Conservation (phyloP, 2,329 filamentous ascomycete species). For the Microsporum audouinii region DNA sequence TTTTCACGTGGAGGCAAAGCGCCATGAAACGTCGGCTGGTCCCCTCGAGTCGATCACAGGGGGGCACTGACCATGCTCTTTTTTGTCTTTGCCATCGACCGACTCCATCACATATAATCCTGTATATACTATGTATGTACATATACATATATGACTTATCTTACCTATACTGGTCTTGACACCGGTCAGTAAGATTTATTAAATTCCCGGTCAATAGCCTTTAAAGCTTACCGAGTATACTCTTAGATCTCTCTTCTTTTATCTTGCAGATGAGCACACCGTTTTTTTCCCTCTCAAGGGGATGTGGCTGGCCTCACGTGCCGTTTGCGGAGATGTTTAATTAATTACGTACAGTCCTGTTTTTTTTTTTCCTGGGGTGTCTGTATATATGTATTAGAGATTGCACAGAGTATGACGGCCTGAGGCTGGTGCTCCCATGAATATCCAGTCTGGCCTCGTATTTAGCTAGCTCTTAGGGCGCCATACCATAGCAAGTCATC, state of each 20-base stretch:
- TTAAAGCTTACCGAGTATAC: background rate
- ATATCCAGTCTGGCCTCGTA: background rate
- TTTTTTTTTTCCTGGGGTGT: too few relatives aligned
- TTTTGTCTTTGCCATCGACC: background rate
- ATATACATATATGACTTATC: background rate
- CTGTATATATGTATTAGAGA: too few relatives aligned
- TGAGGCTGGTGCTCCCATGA: background rate
- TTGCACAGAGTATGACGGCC: background rate
- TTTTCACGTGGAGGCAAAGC: slow-evolving; percentile 4
- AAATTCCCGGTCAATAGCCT: background rate
- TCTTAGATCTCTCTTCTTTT: background rate
- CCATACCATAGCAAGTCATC: background rate
- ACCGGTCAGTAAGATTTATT: background rate
- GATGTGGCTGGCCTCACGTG: background rate
- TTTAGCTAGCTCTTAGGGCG: background rate
- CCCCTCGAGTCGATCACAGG: slow-evolving; percentile 1
- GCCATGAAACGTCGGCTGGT: slow-evolving; percentile 2
- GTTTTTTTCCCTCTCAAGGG: background rate
- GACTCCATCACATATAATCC: background rate
- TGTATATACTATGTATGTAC: background rate
- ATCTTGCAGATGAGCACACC: background rate
- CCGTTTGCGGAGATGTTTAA: background rate
- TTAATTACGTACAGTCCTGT: background rate
- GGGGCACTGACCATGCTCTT: slow-evolving; percentile 2
- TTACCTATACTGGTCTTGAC: too few relatives aligned